Evolutionary conservation across 768 basidiomycete species (phyloP), one percentile per base, ranked within the genome.

Genomic region (Trametes punicea): DNA sequence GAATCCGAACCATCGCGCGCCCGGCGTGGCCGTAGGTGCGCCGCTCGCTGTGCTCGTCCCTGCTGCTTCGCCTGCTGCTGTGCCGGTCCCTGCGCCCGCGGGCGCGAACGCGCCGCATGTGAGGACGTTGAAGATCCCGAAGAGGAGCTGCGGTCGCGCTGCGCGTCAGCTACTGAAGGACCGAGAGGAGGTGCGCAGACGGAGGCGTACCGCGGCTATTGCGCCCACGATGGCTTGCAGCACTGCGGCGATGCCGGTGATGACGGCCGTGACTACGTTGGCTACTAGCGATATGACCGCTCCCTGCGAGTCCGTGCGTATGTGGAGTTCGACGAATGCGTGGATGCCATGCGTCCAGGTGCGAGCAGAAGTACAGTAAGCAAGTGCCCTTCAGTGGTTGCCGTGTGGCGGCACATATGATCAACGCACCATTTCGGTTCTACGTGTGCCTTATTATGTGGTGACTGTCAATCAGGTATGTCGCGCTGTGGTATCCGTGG

Each of bases 121-220:
- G 31, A 52, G 40, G 51, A 52, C 41, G 41, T 44, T 52, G 51
- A 52, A 52, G 29, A 44, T 44, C 6, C 41, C 41, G 30, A 52
- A 52, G 31, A 52, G 41, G 21, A 52, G 30, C 51, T 44, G 30
- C 5, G 20, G 6, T 20, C 9, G 38, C 29, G 45, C 10, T 23
- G 30, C 4, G 34, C 20, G 26, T 40, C 31, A 49, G 23, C 10
- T 3, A 3, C 13, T 34, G 20, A 13, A 5, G 8, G 21, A 6
- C 2, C 31, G 31, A 13, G 7, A 15, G 3, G 25, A 13, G 9
- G 13, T 16, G 1, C 13, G 36, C 3, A 13, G 21, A 27, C 18
- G 0, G 9, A 27, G 11, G 41, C 50, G 20, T 30, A 51, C 50
- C 18, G 29, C 50, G 40, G 50, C 50, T 21, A 51, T 20, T 15